Evolutionary conservation across 345 rosid genomes (phyloP).

Genomic region (Streptanthus diversifolius): DNA sequence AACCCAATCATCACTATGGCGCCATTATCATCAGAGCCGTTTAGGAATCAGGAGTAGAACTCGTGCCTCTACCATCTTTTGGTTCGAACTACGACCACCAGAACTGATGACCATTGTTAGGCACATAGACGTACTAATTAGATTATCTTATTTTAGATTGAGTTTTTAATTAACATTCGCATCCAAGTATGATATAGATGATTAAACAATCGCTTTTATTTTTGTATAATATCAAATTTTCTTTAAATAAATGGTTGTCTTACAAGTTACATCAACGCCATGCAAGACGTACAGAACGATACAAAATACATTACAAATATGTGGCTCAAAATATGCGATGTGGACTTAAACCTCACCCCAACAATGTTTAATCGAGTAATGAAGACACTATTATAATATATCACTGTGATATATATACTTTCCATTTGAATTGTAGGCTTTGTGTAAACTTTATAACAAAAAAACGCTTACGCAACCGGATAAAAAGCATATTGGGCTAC

Average conservation of each 20-base stretch:
- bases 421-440: background rate
- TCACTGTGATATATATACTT: background rate
- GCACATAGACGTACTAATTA: background rate
- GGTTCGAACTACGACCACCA: background rate
- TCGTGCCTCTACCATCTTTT: background rate
- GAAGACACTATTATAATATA: background rate
- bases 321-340: conserved; percentile 8
- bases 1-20: background rate
- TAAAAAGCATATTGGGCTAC: conserved; percentile 46
- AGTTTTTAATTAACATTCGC: background rate
- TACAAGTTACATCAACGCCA: conserved; percentile 11
- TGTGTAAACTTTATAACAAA: background rate
- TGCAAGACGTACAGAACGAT: conserved; percentile 3
- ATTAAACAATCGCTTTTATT: background rate
- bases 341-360: conserved; percentile 14
- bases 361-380: background rate
- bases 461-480: conserved; percentile 37
- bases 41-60: background rate
- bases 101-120: background rate
- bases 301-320: background rate
- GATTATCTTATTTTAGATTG: background rate
- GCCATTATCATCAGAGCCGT: background rate
- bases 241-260: background rate
- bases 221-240: background rate
- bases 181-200: background rate